A percentile compares a stretch with the other conserved stretches of the same genome.
Evolutionary conservation across 495 filamentous ascomycete species (phyloP).

Genomic region (Trichodelitschia bisporula): DNA sequence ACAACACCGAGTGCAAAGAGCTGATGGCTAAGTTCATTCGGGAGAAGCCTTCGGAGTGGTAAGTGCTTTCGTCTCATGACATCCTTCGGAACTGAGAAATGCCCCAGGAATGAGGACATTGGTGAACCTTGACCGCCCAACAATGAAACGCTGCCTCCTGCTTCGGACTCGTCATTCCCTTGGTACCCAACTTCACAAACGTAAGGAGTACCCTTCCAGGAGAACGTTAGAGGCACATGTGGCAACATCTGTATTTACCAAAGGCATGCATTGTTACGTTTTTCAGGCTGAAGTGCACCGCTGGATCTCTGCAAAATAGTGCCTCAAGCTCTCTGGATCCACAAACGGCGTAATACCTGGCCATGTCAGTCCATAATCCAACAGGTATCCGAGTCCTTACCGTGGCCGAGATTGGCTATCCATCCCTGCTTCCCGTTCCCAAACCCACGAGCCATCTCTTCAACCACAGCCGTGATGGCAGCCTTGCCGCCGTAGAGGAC

Average conservation of each 20-base stretch:
- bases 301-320: conserved; percentile 84
- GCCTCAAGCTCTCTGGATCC: conserved; percentile 71
- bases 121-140: conserved; percentile 6
- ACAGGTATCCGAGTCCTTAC: conserved; percentile 17
- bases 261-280: too few relatives aligned
- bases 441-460: conserved; percentile 72
- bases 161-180: not conserved
- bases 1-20: conserved; percentile 40
- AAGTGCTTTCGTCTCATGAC: too few relatives aligned
- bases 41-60: conserved; percentile 58
- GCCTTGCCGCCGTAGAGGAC: conserved; percentile 64
- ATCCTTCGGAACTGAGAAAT: not conserved
- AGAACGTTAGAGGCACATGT: too few relatives aligned
- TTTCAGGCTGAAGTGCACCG: not conserved
- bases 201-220: too few relatives aligned
- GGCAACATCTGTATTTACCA: too few relatives aligned
- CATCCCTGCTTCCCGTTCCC: conserved; percentile 66
- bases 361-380: conserved; percentile 1
- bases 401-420: conserved; percentile 79
- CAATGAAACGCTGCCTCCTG: not conserved
- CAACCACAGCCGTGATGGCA: conserved; percentile 54
- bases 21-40: conserved; percentile 58
- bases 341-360: conserved; percentile 79
- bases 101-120: conserved; percentile 7
- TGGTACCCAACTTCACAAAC: not conserved